Evolutionary conservation across 495 filamentous ascomycete genomes (phyloP), one percentile per base, ranked within the genome.

Genomic region (Glutinoglossum americanum): DNA sequence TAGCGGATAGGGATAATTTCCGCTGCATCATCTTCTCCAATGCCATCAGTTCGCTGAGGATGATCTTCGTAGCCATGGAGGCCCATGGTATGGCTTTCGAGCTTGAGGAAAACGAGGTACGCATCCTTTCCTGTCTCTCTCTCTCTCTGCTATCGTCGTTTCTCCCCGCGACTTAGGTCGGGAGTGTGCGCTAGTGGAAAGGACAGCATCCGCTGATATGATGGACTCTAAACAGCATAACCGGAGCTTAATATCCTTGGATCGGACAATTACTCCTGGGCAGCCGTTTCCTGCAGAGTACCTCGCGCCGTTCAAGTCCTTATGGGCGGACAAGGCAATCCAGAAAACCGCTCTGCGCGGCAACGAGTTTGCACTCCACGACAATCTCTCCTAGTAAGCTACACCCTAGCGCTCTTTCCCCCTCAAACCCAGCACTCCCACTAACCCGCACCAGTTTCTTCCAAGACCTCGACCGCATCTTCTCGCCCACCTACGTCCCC

Each of bases 311-410:
- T 85, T 95, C 74, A 83, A 82, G 64, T 75, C 74, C 32, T 77
- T 97, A 58, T 98, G 92, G 92, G 71, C 69, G 11, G 92, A 98
- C 68, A 65, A 64, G 33, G 88, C 88, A 28, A 84, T 98, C 13
- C 87, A 88, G 68, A 76, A 83, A 64, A 87, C 87, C 37, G 87
- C 96, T 60, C 76, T 79, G 56, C 83, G 87, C 63, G 92, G 89
- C 56, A 90, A 95, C 66, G 93, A 97, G 71, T 97, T 89, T 69
- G 90, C 92, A 33, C 77, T 98, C 37, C 88, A 97, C 65, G 92
- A 98, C 67, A 96, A 95, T 60, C 69, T 95, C 61, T 79, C 79
- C 69, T 98, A 96, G 92, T 98, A 73, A 71, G 87, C 73, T 21
- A 23, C 11, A 23, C 3, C 19, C 32, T 56, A 55, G 27, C n/a